These are phyloP conservation scores for Tetramitus jugosus DNA, from an alignment of 208 protist genomes.

Conservation along the genomic window DNA sequence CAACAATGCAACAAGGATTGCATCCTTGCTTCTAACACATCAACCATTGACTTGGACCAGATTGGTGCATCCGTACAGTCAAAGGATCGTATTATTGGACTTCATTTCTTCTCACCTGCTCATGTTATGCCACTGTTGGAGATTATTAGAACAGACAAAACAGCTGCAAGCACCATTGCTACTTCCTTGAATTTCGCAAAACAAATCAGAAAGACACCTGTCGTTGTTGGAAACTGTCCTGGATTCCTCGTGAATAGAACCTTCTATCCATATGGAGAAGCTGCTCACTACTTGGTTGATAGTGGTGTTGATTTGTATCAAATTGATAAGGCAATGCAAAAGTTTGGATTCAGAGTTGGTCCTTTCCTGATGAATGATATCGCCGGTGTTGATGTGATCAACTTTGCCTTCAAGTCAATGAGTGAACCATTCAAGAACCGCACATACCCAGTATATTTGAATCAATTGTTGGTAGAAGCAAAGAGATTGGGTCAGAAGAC, in stretches of 20 bases:
- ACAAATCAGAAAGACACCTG: slow-evolving; percentile 74
- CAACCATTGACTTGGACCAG: slow-evolving; percentile 71
- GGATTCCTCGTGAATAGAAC: slow-evolving; percentile 72
- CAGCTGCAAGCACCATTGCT: slow-evolving; percentile 52
- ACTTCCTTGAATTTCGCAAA: slow-evolving; percentile 60
- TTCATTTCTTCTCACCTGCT: slow-evolving; percentile 88
- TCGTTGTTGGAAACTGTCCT: slow-evolving; percentile 70
- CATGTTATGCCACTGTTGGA: slow-evolving; percentile 81
- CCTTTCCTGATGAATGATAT: slow-evolving; percentile 73
- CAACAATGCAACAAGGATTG: slow-evolving; percentile 48
- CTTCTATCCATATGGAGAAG: slow-evolving; percentile 44
- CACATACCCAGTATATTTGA: neutral
- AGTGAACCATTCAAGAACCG: neutral
- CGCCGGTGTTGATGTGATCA: slow-evolving; percentile 75
- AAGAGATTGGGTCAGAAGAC: slow-evolving; percentile 70
- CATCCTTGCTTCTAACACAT: slow-evolving; percentile 83
- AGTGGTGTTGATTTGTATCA: slow-evolving; percentile 49
- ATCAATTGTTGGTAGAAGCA: slow-evolving; percentile 53
- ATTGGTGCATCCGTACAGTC: slow-evolving; percentile 59
- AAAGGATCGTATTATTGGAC: slow-evolving; percentile 67
- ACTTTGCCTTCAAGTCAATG: slow-evolving; percentile 57
- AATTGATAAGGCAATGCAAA: slow-evolving; percentile 61
- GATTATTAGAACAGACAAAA: slow-evolving; percentile 68
- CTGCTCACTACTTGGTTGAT: slow-evolving; percentile 10
- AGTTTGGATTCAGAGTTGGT: slow-evolving; percentile 77